These are phyloP conservation scores for Adansonia rubrostipa DNA, from an alignment of 441 rosid species.

Conservation along the genomic window DNA sequence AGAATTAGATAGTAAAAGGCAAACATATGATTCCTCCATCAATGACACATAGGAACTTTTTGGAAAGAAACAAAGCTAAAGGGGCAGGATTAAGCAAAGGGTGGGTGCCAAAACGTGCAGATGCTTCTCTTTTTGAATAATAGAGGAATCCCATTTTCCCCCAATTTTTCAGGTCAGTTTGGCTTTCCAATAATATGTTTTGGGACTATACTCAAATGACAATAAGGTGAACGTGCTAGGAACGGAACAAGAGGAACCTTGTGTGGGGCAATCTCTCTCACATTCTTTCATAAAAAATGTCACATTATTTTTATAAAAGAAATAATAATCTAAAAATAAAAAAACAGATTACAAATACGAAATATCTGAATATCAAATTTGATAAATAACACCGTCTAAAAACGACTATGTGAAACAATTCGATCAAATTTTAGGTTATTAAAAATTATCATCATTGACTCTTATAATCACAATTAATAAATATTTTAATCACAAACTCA, in stretches of 20 bases:
- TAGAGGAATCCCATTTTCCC: constrained; percentile 25
- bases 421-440: too few relatives aligned
- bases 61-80: not conserved
- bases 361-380: too few relatives aligned
- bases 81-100: constrained; percentile 15
- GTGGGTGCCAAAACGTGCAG: constrained; percentile 39
- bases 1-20: constrained; percentile 42
- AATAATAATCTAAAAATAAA: too few relatives aligned
- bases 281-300: not conserved
- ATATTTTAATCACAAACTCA: too few relatives aligned
- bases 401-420: too few relatives aligned
- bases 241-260: constrained; percentile 14
- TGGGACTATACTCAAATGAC: not conserved
- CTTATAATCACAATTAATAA: too few relatives aligned
- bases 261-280: not conserved
- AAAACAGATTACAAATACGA: too few relatives aligned
- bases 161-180: not conserved
- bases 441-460: too few relatives aligned
- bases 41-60: constrained; percentile 17
- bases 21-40: constrained; percentile 31
- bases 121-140: constrained; percentile 24
- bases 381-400: too few relatives aligned
- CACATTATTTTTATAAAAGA: too few relatives aligned
- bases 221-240: not conserved
- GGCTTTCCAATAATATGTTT: constrained; percentile 13